Conservation (phyloP, 148 eudicot genomes). For the Rhododendron ovatum region DNA sequence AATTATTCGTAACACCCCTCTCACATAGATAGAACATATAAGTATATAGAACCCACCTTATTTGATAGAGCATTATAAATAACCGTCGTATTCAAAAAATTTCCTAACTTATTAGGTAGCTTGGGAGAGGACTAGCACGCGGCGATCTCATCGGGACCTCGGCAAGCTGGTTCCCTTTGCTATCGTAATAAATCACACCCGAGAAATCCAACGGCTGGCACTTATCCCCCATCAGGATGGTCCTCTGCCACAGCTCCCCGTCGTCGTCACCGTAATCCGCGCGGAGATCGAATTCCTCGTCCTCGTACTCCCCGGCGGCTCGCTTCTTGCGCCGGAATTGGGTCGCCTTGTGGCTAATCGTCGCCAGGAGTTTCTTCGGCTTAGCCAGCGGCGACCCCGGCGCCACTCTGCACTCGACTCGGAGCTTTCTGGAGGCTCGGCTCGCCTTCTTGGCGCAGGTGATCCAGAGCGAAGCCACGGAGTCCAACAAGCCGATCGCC, state of each 20-base stretch:
- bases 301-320: neutral
- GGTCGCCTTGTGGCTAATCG: constrained; percentile 26
- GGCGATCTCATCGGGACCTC: constrained; percentile 48
- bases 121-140: constrained; percentile 31
- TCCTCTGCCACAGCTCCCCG: constrained; percentile 51
- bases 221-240: constrained; percentile 64
- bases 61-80: neutral
- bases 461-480: constrained; percentile 26
- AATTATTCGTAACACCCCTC: neutral
- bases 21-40: too few species aligned
- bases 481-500: constrained; percentile 28
- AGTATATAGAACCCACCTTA: too few species aligned
- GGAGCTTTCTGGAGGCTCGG: constrained; percentile 33
- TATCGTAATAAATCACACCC: constrained; percentile 61
- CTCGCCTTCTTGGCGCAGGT: constrained; percentile 34
- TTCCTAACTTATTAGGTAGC: neutral
- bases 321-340: constrained; percentile 15
- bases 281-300: neutral
- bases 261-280: constrained; percentile 21
- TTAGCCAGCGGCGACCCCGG: constrained; percentile 14
- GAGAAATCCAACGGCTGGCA: constrained; percentile 63
- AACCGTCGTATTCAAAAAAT: neutral
- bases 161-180: constrained; percentile 31
- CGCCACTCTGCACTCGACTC: neutral
- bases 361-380: constrained; percentile 19